Evolutionary conservation across 495 filamentous ascomycete species (phyloP).

Genomic region (Penicillium longicatenatum): DNA sequence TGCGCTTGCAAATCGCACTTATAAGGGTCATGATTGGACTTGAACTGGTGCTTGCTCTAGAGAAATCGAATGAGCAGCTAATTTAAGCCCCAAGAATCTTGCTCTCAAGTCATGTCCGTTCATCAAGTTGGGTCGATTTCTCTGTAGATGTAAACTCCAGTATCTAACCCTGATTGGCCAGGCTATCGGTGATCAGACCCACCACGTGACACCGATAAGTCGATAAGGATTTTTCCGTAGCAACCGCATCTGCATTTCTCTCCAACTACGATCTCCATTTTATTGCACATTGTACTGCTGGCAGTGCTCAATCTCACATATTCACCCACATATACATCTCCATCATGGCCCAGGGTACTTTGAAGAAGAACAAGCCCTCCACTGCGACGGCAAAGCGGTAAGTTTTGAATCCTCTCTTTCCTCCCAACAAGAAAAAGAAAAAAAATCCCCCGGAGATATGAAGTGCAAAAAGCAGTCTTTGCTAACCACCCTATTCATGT

Average conservation of each 20-base stretch:
- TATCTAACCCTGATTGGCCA: neutral
- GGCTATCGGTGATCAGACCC: neutral
- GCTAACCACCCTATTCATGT: conserved; percentile 4
- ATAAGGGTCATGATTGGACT: too few species aligned
- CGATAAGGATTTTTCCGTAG: conserved; percentile 31
- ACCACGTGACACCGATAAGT: conserved; percentile 26
- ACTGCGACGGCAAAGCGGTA: conserved; percentile 36
- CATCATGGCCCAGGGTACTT: conserved; percentile 40
- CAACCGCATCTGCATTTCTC: conserved; percentile 8
- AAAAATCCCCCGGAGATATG: neutral
- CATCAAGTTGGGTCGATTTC: neutral
- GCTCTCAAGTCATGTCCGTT: neutral
- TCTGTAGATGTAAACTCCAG: neutral
- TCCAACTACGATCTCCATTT: conserved; percentile 5
- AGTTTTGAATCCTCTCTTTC: neutral
- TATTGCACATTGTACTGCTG: conserved; percentile 30
- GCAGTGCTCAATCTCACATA: conserved; percentile 22
- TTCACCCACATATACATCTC: neutral
- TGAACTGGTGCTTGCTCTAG: too few species aligned
- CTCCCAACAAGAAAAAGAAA: neutral
- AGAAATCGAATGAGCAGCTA: too few species aligned
- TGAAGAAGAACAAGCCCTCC: conserved; percentile 41
- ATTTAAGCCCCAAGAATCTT: too few species aligned
- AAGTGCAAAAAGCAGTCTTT: neutral
- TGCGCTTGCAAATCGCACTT: too few species aligned